A percentile compares a stretch with the other conserved stretches of the same genome.
Evolutionary conservation across 1,284 basidiomycete genomes (phyloP).

Genomic region (Agroathelia rolfsii): DNA sequence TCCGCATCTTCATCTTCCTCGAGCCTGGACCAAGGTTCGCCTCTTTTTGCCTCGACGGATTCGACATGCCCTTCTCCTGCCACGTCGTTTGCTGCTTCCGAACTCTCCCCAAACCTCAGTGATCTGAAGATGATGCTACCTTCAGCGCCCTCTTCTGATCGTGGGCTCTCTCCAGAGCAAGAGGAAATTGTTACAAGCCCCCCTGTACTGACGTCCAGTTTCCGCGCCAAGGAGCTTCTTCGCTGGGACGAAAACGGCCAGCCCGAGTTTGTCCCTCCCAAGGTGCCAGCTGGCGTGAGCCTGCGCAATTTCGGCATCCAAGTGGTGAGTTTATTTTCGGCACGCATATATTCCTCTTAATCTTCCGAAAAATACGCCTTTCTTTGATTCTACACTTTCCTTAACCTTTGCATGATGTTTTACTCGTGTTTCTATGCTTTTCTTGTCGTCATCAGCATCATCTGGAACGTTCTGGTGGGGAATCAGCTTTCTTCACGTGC

Average conservation of each 20-base stretch:
- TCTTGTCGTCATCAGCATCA: constrained; percentile 4
- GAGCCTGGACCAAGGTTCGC: too few species aligned
- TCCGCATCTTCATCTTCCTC: constrained; percentile 7
- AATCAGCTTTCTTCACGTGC: too few species aligned
- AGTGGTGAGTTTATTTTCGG: constrained; percentile 43
- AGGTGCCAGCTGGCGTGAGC: constrained; percentile 66
- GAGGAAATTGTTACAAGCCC: too few species aligned
- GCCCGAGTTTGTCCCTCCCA: constrained; percentile 48
- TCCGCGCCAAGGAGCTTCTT: constrained; percentile 36
- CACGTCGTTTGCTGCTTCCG: constrained; percentile 4
- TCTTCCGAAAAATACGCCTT: constrained; percentile 10
- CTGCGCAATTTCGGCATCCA: constrained; percentile 78
- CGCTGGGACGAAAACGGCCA: constrained; percentile 7
- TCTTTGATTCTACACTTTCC: constrained; percentile 2
- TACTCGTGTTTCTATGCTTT: constrained; percentile 8
- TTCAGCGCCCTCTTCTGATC: too few species aligned
- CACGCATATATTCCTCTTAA: constrained; percentile 11
- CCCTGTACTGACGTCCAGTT: constrained; percentile 39
- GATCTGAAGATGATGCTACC: too few species aligned
- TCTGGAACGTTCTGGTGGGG: constrained; percentile 10
- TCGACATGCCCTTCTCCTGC: constrained; percentile 16
- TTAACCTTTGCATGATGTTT: constrained; percentile 6
- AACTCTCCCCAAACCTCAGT: too few species aligned
- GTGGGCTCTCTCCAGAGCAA: too few species aligned
- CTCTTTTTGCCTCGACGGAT: too few species aligned